Percentiles rank a stretch among this genome's conserved stretches.
These are phyloP conservation scores for Gillenia trifoliata DNA, from an alignment of 306 rosid species.

Conservation along the genomic window DNA sequence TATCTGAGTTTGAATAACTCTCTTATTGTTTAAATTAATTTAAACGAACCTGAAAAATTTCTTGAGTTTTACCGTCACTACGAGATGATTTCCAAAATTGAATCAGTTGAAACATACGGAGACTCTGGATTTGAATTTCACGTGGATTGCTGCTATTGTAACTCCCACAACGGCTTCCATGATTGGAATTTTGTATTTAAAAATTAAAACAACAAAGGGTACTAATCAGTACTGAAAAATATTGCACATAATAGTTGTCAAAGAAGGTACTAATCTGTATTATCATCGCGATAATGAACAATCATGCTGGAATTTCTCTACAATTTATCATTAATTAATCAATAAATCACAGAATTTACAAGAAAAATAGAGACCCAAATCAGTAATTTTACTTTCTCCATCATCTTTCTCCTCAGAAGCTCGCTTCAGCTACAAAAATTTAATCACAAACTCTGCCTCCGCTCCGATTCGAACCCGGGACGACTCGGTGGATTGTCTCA, in stretches of 20 bases:
- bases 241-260: no score
- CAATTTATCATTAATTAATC: slow-evolving; percentile 33
- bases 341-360: slow-evolving; percentile 40
- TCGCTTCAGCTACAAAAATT: slow-evolving; percentile 10
- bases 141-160: slow-evolving; percentile 45
- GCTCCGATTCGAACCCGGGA: slow-evolving; percentile 66
- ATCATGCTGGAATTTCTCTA: slow-evolving; percentile 28
- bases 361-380: background rate
- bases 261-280: background rate
- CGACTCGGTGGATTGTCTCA: slow-evolving; percentile 52
- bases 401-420: background rate
- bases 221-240: no score
- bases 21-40: no score
- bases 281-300: slow-evolving; percentile 1
- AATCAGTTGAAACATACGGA: slow-evolving; percentile 25
- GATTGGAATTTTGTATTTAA: slow-evolving; percentile 21
- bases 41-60: no score
- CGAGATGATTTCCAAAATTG: background rate
- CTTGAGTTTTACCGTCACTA: no score
- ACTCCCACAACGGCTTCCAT: slow-evolving; percentile 44
- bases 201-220: background rate
- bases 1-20: no score
- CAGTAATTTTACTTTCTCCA: background rate
- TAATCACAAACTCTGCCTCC: slow-evolving; percentile 12
- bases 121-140: slow-evolving; percentile 29